Conservation (phyloP, 495 filamentous ascomycete species). For the Tuber umbilicatum region DNA sequence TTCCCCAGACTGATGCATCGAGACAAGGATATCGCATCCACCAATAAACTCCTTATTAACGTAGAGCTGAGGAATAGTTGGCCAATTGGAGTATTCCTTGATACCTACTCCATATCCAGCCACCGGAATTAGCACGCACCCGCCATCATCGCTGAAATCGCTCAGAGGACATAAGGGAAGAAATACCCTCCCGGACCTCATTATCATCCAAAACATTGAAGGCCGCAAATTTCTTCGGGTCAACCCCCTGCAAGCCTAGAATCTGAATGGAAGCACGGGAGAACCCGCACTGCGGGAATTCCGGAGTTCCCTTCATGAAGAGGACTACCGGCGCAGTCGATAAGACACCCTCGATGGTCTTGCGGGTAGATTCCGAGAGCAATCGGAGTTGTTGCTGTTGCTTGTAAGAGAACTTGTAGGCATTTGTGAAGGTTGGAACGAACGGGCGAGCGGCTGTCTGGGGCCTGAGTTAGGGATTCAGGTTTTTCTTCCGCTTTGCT, state of each 20-base stretch:
- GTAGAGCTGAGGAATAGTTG: conserved; percentile 95
- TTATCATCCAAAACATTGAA: conserved; percentile 93
- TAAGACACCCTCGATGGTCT: conserved; percentile 83
- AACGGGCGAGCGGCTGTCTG: conserved; percentile 19
- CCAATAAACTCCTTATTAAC: conserved; percentile 92
- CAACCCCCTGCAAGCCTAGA: conserved; percentile 85
- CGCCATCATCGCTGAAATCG: not conserved
- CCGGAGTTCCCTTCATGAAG: conserved; percentile 98
- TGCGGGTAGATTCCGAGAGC: conserved; percentile 66
- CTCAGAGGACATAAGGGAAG: not conserved
- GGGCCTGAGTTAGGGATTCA: conserved; percentile 2
- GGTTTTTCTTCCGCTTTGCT: conserved; percentile 2
- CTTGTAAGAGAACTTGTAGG: conserved; percentile 13
- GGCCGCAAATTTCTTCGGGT: conserved; percentile 91
- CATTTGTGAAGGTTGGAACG: conserved; percentile 15
- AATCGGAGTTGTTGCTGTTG: conserved; percentile 50
- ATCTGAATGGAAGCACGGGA: conserved; percentile 93
- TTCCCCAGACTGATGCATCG: conserved; percentile 95
- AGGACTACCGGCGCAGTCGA: conserved; percentile 80
- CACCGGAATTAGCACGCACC: conserved; percentile 7
- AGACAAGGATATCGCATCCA: conserved; percentile 92
- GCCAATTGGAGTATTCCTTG: conserved; percentile 98
- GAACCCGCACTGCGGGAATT: conserved; percentile 96
- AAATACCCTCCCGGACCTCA: conserved; percentile 74
- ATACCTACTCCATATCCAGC: conserved; percentile 56